A percentile compares a stretch with the other conserved stretches of the same genome.
Conservation (phyloP, 1,284 basidiomycete genomes). For the Austroboletus novae-zelandiae region DNA sequence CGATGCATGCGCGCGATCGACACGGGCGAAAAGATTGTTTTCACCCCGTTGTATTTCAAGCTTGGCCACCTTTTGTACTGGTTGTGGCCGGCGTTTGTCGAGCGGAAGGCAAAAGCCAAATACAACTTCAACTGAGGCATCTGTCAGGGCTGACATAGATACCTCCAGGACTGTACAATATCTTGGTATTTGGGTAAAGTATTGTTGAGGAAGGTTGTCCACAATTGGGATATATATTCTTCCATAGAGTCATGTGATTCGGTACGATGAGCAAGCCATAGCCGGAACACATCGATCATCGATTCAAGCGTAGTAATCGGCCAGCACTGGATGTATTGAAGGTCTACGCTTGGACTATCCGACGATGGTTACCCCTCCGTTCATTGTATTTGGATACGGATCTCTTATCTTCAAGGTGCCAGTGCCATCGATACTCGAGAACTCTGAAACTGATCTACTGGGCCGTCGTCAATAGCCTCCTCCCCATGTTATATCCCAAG, state of each 20-base stretch:
- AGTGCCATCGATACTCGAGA: not conserved
- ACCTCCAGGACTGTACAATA: not conserved
- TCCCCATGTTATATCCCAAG: slow-evolving; percentile 60
- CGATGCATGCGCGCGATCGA: slow-evolving; percentile 62
- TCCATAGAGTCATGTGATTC: too few species aligned
- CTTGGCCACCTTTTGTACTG: slow-evolving; percentile 58
- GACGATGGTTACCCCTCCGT: slow-evolving; percentile 31
- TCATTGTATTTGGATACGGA: slow-evolving; percentile 78
- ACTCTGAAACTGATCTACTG: not conserved
- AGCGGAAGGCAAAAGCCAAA: slow-evolving; percentile 56
- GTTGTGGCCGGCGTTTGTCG: slow-evolving; percentile 56
- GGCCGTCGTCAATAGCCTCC: slow-evolving; percentile 52
- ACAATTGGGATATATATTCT: too few species aligned
- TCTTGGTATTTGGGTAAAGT: not conserved
- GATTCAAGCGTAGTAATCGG: too few species aligned
- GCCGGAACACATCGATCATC: too few species aligned
- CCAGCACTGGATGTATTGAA: too few species aligned
- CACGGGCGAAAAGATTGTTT: slow-evolving; percentile 49
- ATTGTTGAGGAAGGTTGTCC: not conserved
- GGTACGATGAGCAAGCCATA: too few species aligned
- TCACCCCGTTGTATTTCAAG: slow-evolving; percentile 48
- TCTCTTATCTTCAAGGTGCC: slow-evolving; percentile 78
- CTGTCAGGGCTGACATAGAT: not conserved
- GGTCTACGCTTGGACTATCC: not conserved
- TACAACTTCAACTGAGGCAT: slow-evolving; percentile 52